Evolutionary conservation across 257 asterid species (phyloP).

Genomic region (Nicotiana tabacum): DNA sequence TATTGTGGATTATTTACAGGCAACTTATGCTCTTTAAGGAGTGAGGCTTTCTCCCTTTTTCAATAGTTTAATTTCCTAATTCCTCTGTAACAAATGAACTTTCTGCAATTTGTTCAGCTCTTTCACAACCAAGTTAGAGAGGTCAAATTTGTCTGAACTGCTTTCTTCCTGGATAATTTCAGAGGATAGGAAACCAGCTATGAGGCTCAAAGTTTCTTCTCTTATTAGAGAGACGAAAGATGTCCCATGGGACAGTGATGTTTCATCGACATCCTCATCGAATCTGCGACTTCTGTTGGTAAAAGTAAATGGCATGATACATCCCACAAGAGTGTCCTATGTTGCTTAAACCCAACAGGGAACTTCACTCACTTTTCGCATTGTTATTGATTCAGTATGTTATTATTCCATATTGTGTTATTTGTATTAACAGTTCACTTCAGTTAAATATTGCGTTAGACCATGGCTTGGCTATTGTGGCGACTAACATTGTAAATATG

Average conservation of each 20-base stretch:
- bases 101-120: background rate
- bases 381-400: background rate
- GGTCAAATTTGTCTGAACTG: background rate
- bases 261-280: background rate
- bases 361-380: background rate
- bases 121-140: background rate
- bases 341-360: background rate
- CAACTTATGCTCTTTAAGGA: constrained; percentile 64
- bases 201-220: constrained; percentile 1
- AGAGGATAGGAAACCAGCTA: background rate
- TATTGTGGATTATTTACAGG: constrained; percentile 68
- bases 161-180: background rate
- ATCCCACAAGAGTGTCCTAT: background rate
- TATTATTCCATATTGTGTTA: background rate
- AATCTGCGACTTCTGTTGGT: background rate
- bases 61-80: constrained; percentile 5
- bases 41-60: background rate
- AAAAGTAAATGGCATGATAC: background rate
- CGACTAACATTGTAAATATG: background rate
- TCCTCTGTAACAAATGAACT: background rate
- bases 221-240: background rate
- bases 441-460: background rate
- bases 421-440: background rate
- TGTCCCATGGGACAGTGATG: background rate
- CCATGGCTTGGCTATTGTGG: background rate